Conservation (phyloP, 2,329 filamentous ascomycete genomes). For the Xylariales sp. region DNA sequence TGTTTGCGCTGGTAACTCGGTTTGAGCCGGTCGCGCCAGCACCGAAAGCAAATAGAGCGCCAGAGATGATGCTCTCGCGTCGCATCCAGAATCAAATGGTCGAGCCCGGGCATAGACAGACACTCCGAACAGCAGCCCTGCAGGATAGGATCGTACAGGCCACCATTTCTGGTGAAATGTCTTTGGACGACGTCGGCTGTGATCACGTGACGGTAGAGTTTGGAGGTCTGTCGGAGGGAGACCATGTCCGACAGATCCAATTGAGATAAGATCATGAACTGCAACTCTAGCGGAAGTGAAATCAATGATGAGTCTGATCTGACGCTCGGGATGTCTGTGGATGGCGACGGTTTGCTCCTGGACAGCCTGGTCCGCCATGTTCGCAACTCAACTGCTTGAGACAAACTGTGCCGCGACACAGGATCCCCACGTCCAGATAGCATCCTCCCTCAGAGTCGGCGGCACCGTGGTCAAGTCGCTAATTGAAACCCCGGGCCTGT, state of each 20-base stretch:
- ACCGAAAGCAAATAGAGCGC: slow-evolving; percentile 27
- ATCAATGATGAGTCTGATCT: slow-evolving; percentile 9
- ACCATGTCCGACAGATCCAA: slow-evolving; percentile 22
- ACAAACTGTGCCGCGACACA: too few relatives aligned
- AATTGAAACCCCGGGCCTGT: too few relatives aligned
- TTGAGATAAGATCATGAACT: slow-evolving; percentile 21
- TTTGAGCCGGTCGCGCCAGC: slow-evolving; percentile 22
- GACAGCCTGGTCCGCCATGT: too few relatives aligned
- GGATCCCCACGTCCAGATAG: too few relatives aligned
- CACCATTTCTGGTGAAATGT: slow-evolving; percentile 19
- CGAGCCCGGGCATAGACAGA: slow-evolving; percentile 21
- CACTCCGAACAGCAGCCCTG: slow-evolving; percentile 23
- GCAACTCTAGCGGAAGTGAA: slow-evolving; percentile 23
- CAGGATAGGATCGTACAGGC: slow-evolving; percentile 13
- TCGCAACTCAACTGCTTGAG: too few relatives aligned
- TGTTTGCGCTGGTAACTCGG: slow-evolving; percentile 23
- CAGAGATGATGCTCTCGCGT: slow-evolving; percentile 15
- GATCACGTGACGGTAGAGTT: slow-evolving; percentile 22
- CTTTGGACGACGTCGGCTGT: slow-evolving; percentile 19
- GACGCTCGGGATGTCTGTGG: background rate
- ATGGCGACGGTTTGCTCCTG: background rate
- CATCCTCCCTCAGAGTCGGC: too few relatives aligned
- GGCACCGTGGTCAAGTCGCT: too few relatives aligned
- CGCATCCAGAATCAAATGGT: slow-evolving; percentile 22
- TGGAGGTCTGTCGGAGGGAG: slow-evolving; percentile 18